phyloP scores from a whole-genome alignment of 805 yeast genomes.

The Yamadazyma akitaensis region DNA sequence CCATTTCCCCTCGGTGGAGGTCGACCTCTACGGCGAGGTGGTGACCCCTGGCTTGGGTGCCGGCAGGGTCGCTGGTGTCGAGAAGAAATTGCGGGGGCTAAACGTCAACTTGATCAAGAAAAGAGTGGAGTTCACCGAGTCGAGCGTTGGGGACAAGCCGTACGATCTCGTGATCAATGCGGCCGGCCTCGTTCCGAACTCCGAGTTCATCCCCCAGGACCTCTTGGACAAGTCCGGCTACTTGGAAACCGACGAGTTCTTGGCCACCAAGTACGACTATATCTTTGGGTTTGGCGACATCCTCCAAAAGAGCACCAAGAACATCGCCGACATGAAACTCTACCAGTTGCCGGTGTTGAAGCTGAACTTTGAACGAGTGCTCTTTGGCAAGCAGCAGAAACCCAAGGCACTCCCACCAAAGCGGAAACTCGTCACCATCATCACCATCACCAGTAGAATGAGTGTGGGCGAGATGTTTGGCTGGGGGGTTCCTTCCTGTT shows the following conservation, averaged over 20 bases:
- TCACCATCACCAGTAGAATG: constrained; percentile 34
- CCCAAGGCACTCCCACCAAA: background rate
- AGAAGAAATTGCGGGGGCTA: constrained; percentile 14
- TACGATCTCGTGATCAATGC: constrained; percentile 32
- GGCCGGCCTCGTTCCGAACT: constrained; percentile 26
- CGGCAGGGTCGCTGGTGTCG: constrained; percentile 12
- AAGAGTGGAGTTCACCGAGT: constrained; percentile 5
- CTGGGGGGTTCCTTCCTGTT: constrained; percentile 24
- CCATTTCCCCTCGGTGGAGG: constrained; percentile 13
- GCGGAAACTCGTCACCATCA: constrained; percentile 15
- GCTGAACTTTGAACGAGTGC: constrained; percentile 11
- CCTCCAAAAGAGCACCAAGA: constrained; percentile 18
- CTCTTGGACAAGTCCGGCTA: constrained; percentile 26
- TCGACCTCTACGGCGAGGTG: constrained; percentile 27
- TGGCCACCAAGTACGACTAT: constrained; percentile 22
- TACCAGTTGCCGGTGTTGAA: constrained; percentile 19
- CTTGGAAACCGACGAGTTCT: constrained; percentile 24
- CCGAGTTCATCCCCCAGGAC: constrained; percentile 25
- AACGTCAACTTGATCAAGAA: constrained; percentile 25
- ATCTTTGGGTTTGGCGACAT: constrained; percentile 38
- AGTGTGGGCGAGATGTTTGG: constrained; percentile 36
- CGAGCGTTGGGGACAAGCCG: constrained; percentile 18
- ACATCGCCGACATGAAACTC: constrained; percentile 25
- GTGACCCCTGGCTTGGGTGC: constrained; percentile 17
- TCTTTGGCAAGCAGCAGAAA: background rate